phyloP scores from a whole-genome alignment of 441 rosid genomes.

The Oxalis stricta region DNA sequence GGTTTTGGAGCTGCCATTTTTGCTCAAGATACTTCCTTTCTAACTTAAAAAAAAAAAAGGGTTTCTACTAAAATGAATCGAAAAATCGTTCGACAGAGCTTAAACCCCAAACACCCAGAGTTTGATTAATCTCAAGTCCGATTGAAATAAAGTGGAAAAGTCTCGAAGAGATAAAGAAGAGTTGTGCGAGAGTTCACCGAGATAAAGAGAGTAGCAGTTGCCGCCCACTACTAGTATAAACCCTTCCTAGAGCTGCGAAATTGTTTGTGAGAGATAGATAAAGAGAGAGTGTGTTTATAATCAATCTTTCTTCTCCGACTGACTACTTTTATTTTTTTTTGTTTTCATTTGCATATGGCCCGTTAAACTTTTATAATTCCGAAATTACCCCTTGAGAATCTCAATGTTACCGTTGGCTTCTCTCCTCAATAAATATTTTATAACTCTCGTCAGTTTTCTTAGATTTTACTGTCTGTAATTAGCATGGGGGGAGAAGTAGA shows the following conservation, averaged over 20 bases:
- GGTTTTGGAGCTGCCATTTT: conserved; percentile 81
- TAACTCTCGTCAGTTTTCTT: conserved; percentile 10
- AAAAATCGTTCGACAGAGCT: conserved; percentile 6
- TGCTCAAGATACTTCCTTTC: background rate
- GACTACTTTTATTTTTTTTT: background rate
- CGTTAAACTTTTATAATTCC: conserved; percentile 42
- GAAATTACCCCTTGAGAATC: conserved; percentile 51
- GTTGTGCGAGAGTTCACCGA: background rate
- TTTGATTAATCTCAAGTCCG: conserved; percentile 8
- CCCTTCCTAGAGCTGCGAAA: too few relatives aligned
- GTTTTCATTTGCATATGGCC: conserved; percentile 16
- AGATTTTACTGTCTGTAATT: too few relatives aligned
- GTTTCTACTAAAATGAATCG: conserved; percentile 18
- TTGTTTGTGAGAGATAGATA: too few relatives aligned
- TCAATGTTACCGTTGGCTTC: conserved; percentile 75
- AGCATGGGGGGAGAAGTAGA: too few relatives aligned
- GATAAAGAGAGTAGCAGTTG: conserved; percentile 13
- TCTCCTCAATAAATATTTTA: conserved; percentile 16
- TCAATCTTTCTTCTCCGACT: conserved; percentile 6
- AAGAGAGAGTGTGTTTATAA: too few relatives aligned
- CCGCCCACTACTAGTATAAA: conserved; percentile 35
- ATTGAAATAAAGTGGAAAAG: conserved; percentile 6
- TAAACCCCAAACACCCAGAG: too few relatives aligned
- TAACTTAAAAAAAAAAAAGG: conserved; percentile 14
- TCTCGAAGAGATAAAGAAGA: background rate